phyloP scores from a whole-genome alignment of 495 filamentous ascomycete species.

The Hyaloscypha hepaticicola region DNA sequence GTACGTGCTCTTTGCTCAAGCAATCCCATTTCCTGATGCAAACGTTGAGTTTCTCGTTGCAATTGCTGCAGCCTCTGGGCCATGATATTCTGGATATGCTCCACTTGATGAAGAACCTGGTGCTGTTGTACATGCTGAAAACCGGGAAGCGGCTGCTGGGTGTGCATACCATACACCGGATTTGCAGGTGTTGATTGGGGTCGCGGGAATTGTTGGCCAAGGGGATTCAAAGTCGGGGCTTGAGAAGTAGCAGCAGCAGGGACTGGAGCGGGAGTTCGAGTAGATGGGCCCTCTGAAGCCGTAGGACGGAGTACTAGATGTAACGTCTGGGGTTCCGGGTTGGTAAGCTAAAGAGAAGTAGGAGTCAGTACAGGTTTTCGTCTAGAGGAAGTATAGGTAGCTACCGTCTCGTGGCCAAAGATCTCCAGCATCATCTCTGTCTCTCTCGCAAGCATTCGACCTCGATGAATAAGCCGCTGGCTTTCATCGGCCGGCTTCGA shows the following conservation, averaged over 20 bases:
- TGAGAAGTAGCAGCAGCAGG: conserved; percentile 13
- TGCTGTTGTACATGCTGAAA: conserved; percentile 29
- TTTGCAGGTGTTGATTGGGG: conserved; percentile 22
- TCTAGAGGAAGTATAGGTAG: conserved; percentile 26
- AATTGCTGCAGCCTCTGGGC: conserved; percentile 28
- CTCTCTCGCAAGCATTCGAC: conserved; percentile 55
- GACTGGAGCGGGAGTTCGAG: conserved; percentile 7
- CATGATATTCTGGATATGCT: conserved; percentile 21
- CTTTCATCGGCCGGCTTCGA: conserved; percentile 51
- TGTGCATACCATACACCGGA: conserved; percentile 27
- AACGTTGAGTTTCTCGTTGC: conserved; percentile 26
- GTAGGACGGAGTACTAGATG: conserved; percentile 62
- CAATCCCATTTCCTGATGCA: conserved; percentile 28
- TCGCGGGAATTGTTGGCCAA: conserved; percentile 15
- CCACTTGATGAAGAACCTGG: conserved; percentile 23
- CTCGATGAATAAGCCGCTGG: conserved; percentile 68
- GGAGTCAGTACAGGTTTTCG: not conserved
- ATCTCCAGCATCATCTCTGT: conserved; percentile 55
- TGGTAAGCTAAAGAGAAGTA: conserved; percentile 41
- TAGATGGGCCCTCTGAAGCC: conserved; percentile 16
- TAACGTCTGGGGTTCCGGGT: conserved; percentile 48
- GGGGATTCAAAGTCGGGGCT: conserved; percentile 14
- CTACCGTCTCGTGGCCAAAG: conserved; percentile 56
- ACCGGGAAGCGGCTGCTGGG: conserved; percentile 29
- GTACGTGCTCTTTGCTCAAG: conserved; percentile 25